phyloP scores from a whole-genome alignment of 768 basidiomycete species.

The Cytidiella melzeri region DNA sequence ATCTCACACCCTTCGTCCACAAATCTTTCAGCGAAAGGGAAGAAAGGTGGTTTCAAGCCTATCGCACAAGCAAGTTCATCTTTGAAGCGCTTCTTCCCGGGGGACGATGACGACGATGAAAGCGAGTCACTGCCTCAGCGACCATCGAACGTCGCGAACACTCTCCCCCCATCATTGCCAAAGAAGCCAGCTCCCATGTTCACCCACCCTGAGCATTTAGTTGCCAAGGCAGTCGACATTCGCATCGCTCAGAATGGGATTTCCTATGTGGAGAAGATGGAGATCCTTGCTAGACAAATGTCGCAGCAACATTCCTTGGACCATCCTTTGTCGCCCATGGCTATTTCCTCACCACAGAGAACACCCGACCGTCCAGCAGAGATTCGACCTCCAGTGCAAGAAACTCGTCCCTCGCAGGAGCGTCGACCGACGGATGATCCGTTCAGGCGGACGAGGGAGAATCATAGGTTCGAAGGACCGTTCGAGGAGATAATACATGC shows the following conservation, averaged over 20 bases:
- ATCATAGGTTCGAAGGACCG: background rate
- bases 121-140: slow-evolving; percentile 10
- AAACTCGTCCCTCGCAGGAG: background rate
- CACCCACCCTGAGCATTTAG: background rate
- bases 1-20: background rate
- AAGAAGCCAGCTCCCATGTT: background rate
- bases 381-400: background rate
- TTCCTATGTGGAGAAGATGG: background rate
- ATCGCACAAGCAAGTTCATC: slow-evolving; percentile 50
- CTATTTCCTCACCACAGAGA: background rate
- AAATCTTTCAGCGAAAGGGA: slow-evolving; percentile 17
- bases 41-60: slow-evolving; percentile 58
- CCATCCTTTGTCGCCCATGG: background rate
- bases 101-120: slow-evolving; percentile 68
- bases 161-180: background rate
- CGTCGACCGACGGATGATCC: background rate
- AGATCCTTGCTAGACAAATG: background rate
- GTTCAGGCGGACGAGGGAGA: background rate
- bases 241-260: background rate
- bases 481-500: slow-evolving; percentile 3
- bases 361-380: background rate
- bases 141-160: slow-evolving; percentile 7
- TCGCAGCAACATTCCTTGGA: background rate
- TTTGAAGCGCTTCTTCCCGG: slow-evolving; percentile 77
- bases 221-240: background rate